Evolutionary conservation across 331 rosid species (phyloP).

Genomic region (Cydonia oblonga): DNA sequence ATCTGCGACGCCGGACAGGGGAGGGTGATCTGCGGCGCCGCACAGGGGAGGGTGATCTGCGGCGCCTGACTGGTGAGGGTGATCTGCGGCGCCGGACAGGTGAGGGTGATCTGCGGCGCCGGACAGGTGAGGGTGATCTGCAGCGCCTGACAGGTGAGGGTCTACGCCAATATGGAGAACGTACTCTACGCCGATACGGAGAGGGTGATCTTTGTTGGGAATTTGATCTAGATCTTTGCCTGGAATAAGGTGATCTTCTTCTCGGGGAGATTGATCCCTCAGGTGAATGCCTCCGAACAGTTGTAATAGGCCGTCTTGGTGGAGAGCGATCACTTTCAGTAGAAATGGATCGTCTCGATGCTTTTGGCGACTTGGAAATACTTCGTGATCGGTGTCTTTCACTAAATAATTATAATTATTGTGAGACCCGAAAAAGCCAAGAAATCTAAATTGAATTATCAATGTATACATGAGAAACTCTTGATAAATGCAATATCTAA

Average conservation of each 20-base stretch:
- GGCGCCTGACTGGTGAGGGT: no score
- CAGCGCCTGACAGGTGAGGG: constrained; percentile 23
- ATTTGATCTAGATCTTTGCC: constrained; percentile 60
- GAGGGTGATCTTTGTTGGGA: constrained; percentile 29
- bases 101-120: constrained; percentile 30
- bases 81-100: constrained; percentile 26
- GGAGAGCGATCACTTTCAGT: constrained; percentile 38
- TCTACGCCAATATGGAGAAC: constrained; percentile 23
- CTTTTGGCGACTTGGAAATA: constrained; percentile 50
- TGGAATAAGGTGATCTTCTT: constrained; percentile 32
- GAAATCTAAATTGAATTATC: neutral
- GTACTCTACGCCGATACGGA: constrained; percentile 18
- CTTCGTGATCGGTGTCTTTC: constrained; percentile 47
- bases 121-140: constrained; percentile 21
- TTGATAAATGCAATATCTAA: neutral
- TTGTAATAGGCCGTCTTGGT: constrained; percentile 36
- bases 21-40: constrained; percentile 17
- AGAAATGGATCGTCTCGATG: constrained; percentile 38
- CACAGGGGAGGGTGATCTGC: no score
- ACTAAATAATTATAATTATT: constrained; percentile 9
- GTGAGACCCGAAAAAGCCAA: neutral
- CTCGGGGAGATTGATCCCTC: constrained; percentile 38
- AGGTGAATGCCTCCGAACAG: constrained; percentile 47
- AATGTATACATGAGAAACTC: neutral
- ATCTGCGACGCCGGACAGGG: constrained; percentile 6